A percentile compares a stretch with the other conserved stretches of the same genome.
These are phyloP conservation scores for Alternaria sp. DNA, from an alignment of 2,329 filamentous ascomycete species.

Conservation along the genomic window DNA sequence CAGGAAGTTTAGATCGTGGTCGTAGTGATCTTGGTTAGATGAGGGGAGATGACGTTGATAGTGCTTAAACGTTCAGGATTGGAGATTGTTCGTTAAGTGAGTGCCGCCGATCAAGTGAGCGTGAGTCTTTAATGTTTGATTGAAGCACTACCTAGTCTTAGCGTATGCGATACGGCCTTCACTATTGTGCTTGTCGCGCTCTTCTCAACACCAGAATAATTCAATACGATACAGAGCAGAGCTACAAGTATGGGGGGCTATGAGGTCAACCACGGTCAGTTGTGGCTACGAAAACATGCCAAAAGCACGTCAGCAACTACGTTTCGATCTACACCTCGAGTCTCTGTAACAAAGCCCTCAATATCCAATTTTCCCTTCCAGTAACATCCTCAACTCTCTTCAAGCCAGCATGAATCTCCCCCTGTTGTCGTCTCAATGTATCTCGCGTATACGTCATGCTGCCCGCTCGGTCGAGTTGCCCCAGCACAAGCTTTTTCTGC, in stretches of 20 bases:
- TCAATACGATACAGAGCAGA: too few species aligned
- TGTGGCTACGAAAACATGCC: neutral
- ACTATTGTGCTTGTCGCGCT: neutral
- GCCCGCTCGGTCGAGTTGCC: neutral
- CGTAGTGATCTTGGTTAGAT: neutral
- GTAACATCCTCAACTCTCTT: neutral
- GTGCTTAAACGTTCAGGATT: neutral
- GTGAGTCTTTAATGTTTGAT: too few species aligned
- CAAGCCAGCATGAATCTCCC: neutral
- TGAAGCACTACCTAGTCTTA: too few species aligned
- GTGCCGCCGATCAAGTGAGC: too few species aligned
- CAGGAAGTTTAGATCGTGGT: neutral
- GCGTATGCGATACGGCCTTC: neutral
- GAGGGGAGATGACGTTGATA: neutral
- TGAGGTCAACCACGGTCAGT: neutral
- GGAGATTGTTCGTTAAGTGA: too few species aligned
- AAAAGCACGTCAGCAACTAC: neutral
- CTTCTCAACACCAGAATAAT: too few species aligned
- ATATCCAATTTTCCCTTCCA: neutral
- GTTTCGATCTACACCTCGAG: neutral
- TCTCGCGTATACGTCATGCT: conserved; percentile 1
- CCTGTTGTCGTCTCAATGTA: neutral
- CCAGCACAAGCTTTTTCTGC: neutral
- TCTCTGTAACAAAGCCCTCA: conserved; percentile 4
- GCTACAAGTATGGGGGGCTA: too few species aligned